These are phyloP conservation scores for Pseudognaphalium luteoalbum DNA, from an alignment of 129 eudicot species.

Conservation along the genomic window DNA sequence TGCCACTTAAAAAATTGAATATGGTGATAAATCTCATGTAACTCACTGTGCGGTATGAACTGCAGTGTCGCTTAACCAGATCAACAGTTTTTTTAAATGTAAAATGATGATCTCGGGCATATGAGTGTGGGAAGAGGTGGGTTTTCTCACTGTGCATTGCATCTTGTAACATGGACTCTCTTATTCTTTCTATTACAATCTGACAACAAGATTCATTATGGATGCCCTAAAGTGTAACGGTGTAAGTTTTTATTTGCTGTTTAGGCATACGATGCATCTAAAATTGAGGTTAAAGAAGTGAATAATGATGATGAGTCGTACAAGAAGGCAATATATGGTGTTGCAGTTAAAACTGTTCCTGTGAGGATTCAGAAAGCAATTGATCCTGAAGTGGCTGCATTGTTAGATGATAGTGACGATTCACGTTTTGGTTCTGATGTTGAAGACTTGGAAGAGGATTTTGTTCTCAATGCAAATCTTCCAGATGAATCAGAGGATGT, in stretches of 20 bases:
- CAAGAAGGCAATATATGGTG: slow-evolving; percentile 61
- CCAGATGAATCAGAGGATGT: slow-evolving; percentile 46
- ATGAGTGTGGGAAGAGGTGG: not conserved
- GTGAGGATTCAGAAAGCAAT: slow-evolving; percentile 71
- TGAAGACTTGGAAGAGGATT: slow-evolving; percentile 89
- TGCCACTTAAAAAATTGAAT: no score
- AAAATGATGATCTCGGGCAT: not conserved
- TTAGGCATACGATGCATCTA: slow-evolving; percentile 96
- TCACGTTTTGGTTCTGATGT: slow-evolving; percentile 73
- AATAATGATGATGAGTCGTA: slow-evolving; percentile 46
- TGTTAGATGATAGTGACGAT: slow-evolving; percentile 72
- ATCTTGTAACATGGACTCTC: not conserved
- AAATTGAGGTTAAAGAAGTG: slow-evolving; percentile 46
- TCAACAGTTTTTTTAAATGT: no score
- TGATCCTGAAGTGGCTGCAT: slow-evolving; percentile 84
- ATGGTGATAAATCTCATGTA: no score
- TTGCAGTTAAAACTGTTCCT: slow-evolving; percentile 74
- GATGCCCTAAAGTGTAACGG: not conserved
- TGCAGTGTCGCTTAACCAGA: not conserved
- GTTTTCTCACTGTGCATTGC: not conserved
- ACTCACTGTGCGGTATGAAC: not conserved
- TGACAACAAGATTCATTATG: not conserved
- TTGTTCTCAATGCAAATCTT: slow-evolving; percentile 74
- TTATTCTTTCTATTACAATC: not conserved
- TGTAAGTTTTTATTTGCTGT: not conserved